These are phyloP conservation scores for Knufia fluminis DNA, from an alignment of 2,329 filamentous ascomycete species.

Conservation along the genomic window DNA sequence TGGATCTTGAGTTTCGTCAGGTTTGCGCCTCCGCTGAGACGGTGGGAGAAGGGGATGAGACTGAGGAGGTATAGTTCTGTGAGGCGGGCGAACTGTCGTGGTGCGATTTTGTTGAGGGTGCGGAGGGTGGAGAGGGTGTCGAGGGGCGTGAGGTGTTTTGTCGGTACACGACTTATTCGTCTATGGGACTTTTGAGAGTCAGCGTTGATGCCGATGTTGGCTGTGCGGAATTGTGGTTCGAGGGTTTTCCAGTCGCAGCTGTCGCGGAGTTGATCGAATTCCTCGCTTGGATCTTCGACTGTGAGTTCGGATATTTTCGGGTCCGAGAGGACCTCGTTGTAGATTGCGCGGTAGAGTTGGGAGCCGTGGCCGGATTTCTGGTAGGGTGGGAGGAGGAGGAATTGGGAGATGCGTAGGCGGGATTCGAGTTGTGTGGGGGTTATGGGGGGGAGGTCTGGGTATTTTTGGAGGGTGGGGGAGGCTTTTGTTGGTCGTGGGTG, in stretches of 20 bases:
- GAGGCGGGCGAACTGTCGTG: slow-evolving; percentile 53
- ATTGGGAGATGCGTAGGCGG: slow-evolving; percentile 82
- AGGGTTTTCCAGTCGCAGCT: slow-evolving; percentile 51
- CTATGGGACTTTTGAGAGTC: slow-evolving; percentile 27
- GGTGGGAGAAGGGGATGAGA: slow-evolving; percentile 42
- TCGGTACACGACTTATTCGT: slow-evolving; percentile 35
- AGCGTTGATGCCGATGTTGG: slow-evolving; percentile 30
- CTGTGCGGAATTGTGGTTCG: slow-evolving; percentile 41
- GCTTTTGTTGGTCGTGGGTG: slow-evolving; percentile 27
- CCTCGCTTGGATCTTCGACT: slow-evolving; percentile 80
- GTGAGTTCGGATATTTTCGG: slow-evolving; percentile 71
- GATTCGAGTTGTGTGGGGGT: slow-evolving; percentile 57
- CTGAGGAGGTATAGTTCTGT: slow-evolving; percentile 55
- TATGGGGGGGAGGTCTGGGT: slow-evolving; percentile 33
- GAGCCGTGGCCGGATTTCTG: slow-evolving; percentile 72
- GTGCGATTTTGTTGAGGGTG: slow-evolving; percentile 47
- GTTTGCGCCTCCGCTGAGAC: slow-evolving; percentile 41
- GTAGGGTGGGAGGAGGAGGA: slow-evolving; percentile 80
- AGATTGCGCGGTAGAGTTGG: slow-evolving; percentile 72
- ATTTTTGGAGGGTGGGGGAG: slow-evolving; percentile 32
- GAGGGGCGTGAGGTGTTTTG: slow-evolving; percentile 46
- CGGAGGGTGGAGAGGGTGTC: slow-evolving; percentile 43
- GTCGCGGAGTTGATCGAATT: slow-evolving; percentile 57
- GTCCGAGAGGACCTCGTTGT: slow-evolving; percentile 57
- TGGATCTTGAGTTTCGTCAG: slow-evolving; percentile 42